Percentiles rank a stretch among this genome's conserved stretches.
Conservation (phyloP, 2,329 filamentous ascomycete genomes). For the Aspergillus melleus region DNA sequence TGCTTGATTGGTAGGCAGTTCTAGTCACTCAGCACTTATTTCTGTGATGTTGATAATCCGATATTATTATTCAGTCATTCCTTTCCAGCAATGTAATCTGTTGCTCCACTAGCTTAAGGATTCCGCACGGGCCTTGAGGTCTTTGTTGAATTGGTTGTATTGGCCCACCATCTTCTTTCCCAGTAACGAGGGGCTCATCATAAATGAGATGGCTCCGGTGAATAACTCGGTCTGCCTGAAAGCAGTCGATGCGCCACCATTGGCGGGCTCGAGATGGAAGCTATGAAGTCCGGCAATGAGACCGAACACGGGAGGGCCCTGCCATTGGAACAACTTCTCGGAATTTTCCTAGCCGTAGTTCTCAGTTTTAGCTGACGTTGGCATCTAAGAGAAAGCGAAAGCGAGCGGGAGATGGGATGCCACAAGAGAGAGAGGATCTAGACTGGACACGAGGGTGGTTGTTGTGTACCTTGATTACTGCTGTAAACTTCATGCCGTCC, state of each 20-base stretch:
- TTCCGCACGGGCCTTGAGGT: conserved; percentile 26
- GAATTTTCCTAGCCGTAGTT: conserved; percentile 18
- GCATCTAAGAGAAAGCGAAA: background rate
- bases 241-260: conserved; percentile 24
- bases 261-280: conserved; percentile 23
- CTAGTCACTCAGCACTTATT: too few species aligned
- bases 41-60: too few species aligned
- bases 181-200: conserved; percentile 23
- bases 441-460: too few species aligned
- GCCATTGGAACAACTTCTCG: conserved; percentile 26
- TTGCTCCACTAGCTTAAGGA: background rate
- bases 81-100: background rate
- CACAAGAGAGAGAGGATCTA: too few species aligned
- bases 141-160: conserved; percentile 22
- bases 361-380: background rate
- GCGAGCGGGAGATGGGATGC: too few species aligned
- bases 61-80: too few species aligned
- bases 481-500: conserved; percentile 17
- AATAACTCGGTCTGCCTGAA: conserved; percentile 26
- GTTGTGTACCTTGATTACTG: conserved; percentile 8
- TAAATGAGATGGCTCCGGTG: conserved; percentile 21
- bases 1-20: too few species aligned
- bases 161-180: conserved; percentile 23
- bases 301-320: conserved; percentile 29
- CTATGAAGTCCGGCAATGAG: conserved; percentile 24